Percentiles rank a stretch among this genome's conserved stretches.
Evolutionary conservation across 768 basidiomycete species (phyloP).

Genomic region (Cystobasidium ongulense): DNA sequence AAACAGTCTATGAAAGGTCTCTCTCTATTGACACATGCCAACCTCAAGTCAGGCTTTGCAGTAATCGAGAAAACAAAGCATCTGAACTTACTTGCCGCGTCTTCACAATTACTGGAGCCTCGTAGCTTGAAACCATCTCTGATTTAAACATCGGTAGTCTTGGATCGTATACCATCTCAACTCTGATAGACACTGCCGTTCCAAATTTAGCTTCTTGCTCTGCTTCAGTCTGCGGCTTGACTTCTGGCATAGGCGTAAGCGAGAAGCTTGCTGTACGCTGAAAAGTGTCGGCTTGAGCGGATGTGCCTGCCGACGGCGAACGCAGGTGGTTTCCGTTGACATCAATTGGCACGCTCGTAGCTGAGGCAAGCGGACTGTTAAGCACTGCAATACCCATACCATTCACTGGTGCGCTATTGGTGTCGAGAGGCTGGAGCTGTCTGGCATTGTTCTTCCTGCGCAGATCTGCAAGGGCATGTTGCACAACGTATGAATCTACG

Average conservation of each 20-base stretch:
- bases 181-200: not conserved
- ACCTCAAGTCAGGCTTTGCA: not conserved
- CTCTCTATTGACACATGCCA: not conserved
- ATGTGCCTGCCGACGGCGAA: not conserved
- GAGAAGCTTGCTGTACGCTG: not conserved
- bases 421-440: not conserved
- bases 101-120: not conserved
- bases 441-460: not conserved
- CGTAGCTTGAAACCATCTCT: too few species aligned
- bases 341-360: not conserved
- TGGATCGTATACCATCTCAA: conserved; percentile 19
- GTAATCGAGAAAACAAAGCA: not conserved
- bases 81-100: not conserved
- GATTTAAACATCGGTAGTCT: not conserved
- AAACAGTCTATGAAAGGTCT: conserved; percentile 4
- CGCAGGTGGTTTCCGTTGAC: not conserved
- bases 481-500: not conserved
- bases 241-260: not conserved
- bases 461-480: not conserved
- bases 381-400: not conserved
- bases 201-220: conserved; percentile 13
- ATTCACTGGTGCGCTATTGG: not conserved
- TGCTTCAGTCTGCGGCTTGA: not conserved
- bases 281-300: not conserved
- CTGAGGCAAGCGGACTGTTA: too few species aligned